Base-by-base conservation (phyloP, 2,329 filamentous ascomycete species). In the Rugonectria rugulosa region DNA sequence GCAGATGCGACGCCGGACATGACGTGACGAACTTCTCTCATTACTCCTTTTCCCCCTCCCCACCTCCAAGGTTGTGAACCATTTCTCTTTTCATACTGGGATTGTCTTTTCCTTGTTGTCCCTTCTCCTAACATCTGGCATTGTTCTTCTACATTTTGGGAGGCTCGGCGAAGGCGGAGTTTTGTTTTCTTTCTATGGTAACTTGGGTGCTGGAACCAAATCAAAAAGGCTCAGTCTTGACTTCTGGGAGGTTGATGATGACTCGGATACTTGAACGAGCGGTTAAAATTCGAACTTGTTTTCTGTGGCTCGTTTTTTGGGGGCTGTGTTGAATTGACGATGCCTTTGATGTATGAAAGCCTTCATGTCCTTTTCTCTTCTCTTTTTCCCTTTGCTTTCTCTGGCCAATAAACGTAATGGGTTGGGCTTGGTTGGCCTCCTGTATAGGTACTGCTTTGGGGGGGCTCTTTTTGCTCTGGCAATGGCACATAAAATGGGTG, bases 91-190 rank as follows among this genome's bases (percentile, higher is more conserved):
- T 53, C 40, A 43, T 32, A n/a, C 31, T 24, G 17, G 26, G 50
- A 37, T 17, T 14, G 20, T 27, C 19, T 19, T 34, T 42, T 47
- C 36, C 20, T 17, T 41, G n/a, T 43, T 41, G 27, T 47, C 53
- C 23, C 32, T 40, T 59, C 26, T 26, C 34, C 27, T 42, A 19
- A 23, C 36, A 37, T 37, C 46, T 57, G 42, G 36, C 43, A 47
- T 59, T 32, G 32, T 51, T n/a, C 57, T 59, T 59, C 41, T 56
- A 57, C 53, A 53, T 59, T 41, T 46, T 36, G n/a, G n/a, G n/a
- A 14, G 52, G 60, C 61, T 46, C 42, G 65, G 60, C 62, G 63
- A 68, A 60, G 56, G 53, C 24, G 65, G 63, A 52, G 65, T 66
- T 65, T 43, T 55, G 52, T 19, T 53, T 41, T 62, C 56, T 40